Conservation (phyloP, 23 red algal species). For the Chondrus crispus region DNA sequence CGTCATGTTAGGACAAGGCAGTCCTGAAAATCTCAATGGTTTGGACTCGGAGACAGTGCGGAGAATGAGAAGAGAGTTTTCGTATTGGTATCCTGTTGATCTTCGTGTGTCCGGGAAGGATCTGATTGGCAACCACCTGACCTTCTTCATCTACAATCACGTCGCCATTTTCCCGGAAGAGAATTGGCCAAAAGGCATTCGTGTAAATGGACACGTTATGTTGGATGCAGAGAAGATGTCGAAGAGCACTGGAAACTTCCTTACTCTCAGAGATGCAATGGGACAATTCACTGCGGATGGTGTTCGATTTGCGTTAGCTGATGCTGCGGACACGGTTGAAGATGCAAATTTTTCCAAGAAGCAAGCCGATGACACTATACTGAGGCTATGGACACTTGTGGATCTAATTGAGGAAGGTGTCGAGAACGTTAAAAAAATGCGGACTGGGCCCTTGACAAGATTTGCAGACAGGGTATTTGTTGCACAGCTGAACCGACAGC, state of each 20-base stretch:
- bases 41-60: conserved; percentile 17
- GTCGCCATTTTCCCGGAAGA: conserved; percentile 88
- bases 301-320: conserved; percentile 93
- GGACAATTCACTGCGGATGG: conserved; percentile 85
- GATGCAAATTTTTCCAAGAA: conserved; percentile 95
- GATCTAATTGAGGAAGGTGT: conserved; percentile 79
- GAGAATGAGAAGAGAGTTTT: conserved; percentile 80
- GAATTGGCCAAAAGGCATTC: conserved; percentile 86
- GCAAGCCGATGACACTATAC: conserved; percentile 92
- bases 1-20: conserved; percentile 81
- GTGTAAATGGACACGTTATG: conserved; percentile 93
- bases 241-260: conserved; percentile 97
- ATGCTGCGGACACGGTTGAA: conserved; percentile 94
- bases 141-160: conserved; percentile 99
- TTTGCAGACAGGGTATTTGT: conserved; percentile 91
- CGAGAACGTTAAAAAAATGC: conserved; percentile 59
- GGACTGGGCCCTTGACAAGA: conserved; percentile 30
- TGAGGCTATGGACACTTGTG: conserved; percentile 93
- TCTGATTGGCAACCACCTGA: conserved; percentile 92
- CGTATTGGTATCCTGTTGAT: conserved; percentile 97
- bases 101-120: conserved; percentile 98
- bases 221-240: conserved; percentile 99
- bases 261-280: conserved; percentile 91
- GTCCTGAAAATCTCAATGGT: neutral
- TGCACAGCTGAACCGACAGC: conserved; percentile 61